Evolutionary conservation across 1,139 yeast genomes (phyloP).

Genomic region (Magnusiomyces tetraspermus): DNA sequence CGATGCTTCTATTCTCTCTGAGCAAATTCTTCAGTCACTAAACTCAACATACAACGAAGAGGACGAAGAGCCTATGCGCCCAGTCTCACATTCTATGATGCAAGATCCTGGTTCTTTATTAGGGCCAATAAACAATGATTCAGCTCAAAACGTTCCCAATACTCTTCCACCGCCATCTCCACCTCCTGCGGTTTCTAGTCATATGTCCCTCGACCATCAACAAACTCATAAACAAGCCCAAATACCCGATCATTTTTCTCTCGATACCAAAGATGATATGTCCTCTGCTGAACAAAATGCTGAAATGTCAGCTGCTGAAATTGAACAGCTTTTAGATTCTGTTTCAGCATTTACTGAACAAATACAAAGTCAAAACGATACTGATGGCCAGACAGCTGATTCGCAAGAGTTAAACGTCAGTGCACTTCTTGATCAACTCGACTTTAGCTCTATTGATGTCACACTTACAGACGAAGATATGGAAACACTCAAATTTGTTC

Average conservation of each 20-base stretch:
- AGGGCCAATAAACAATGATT: neutral
- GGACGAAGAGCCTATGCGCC: neutral
- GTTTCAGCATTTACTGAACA: conserved; percentile 2
- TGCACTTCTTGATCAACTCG: neutral
- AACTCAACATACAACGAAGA: neutral
- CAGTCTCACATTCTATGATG: neutral
- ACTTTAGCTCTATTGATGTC: neutral
- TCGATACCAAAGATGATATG: neutral
- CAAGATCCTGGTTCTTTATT: conserved; percentile 1
- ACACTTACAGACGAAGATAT: neutral
- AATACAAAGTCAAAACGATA: neutral
- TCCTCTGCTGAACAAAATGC: neutral
- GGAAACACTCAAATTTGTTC: neutral
- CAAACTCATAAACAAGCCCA: neutral
- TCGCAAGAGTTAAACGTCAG: neutral
- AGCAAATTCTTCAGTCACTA: conserved; percentile 1
- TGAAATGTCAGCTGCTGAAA: neutral
- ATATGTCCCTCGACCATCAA: neutral
- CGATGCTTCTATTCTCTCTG: neutral
- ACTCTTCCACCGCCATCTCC: conserved; percentile 1
- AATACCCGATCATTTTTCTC: neutral
- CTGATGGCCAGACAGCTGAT: neutral
- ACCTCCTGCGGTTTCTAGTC: neutral
- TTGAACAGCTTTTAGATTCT: conserved; percentile 5
- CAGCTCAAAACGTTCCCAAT: conserved; percentile 3